Percentiles rank a stretch among this genome's conserved stretches.
These are phyloP conservation scores for Pythium brassicae DNA, from an alignment of 352 stramenopile species.

Conservation along the genomic window DNA sequence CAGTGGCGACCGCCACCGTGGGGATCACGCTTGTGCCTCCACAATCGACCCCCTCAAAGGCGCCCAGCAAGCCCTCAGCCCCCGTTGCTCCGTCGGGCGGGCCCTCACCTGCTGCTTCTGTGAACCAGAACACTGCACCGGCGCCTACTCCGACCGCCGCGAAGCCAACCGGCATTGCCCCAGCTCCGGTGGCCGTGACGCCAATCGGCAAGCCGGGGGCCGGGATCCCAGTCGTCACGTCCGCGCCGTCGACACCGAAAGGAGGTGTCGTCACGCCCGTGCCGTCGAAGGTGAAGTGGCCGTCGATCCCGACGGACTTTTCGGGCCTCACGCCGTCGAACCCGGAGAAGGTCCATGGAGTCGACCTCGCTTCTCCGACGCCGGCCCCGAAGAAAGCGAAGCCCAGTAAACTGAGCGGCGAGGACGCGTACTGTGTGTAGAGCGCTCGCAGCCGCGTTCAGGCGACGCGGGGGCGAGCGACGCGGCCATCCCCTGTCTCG, in stretches of 20 bases:
- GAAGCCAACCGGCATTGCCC: too few relatives aligned
- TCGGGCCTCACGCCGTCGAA: conserved; percentile 5
- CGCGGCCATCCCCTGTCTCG: neutral
- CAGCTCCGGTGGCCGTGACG: neutral
- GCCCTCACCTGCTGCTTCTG: neutral
- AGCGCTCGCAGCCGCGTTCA: neutral
- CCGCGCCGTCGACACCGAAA: neutral
- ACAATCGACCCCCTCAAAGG: neutral
- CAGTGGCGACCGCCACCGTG: too few relatives aligned
- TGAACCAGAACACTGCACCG: conserved; percentile 5
- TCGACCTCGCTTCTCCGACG: conserved; percentile 6
- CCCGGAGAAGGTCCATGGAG: conserved; percentile 17
- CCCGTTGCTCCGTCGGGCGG: conserved; percentile 3
- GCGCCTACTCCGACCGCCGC: too few relatives aligned
- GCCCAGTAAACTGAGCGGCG: neutral
- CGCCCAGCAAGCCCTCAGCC: neutral
- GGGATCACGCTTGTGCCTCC: too few relatives aligned
- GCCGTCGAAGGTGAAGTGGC: conserved; percentile 10
- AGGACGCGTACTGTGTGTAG: conserved; percentile 9
- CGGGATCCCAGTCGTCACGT: neutral
- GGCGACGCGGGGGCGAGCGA: neutral
- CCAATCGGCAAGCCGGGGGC: neutral
- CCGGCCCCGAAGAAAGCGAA: conserved; percentile 12
- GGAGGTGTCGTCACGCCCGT: conserved; percentile 2
- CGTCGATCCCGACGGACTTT: conserved; percentile 11